phyloP scores from a whole-genome alignment of 805 yeast genomes.

The Komagataella ulmi region DNA sequence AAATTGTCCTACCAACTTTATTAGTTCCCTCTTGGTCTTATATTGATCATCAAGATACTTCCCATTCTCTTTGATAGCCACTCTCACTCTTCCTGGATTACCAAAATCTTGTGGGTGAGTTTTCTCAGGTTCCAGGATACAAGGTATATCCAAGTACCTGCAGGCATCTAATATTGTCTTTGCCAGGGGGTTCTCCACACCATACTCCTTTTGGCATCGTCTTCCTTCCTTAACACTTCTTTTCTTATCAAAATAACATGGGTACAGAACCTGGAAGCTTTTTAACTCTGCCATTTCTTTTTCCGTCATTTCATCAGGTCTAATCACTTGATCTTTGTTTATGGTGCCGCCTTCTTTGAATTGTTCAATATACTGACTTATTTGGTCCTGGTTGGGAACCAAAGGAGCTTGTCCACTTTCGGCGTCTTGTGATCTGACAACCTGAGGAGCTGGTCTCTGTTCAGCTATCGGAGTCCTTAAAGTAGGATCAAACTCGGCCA shows the following conservation, averaged over 20 bases:
- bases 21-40: conserved; percentile 51
- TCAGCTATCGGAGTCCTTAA: conserved; percentile 64
- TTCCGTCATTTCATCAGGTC: conserved; percentile 22
- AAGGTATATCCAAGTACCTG: conserved; percentile 11
- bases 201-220: conserved; percentile 52
- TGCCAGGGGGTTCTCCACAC: conserved; percentile 83
- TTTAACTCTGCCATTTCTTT: conserved; percentile 55
- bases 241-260: conserved; percentile 79
- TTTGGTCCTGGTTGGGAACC: conserved; percentile 5
- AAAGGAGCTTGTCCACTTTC: conserved; percentile 11
- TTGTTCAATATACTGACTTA: conserved; percentile 3
- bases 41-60: conserved; percentile 12
- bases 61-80: conserved; percentile 44
- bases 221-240: conserved; percentile 75
- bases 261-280: conserved; percentile 67
- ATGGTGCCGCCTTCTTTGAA: conserved; percentile 4
- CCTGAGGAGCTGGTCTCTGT: conserved; percentile 38
- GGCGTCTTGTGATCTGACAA: conserved; percentile 46
- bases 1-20: conserved; percentile 46
- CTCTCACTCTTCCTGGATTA: conserved; percentile 91
- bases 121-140: conserved; percentile 65
- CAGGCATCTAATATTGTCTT: conserved; percentile 69
- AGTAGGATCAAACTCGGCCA: conserved; percentile 77
- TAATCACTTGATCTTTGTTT: conserved; percentile 7
- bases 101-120: conserved; percentile 95